Percentiles rank a stretch among this genome's conserved stretches.
phyloP scores from a whole-genome alignment of 345 rosid species.

The Excoecaria cochinchinensis region DNA sequence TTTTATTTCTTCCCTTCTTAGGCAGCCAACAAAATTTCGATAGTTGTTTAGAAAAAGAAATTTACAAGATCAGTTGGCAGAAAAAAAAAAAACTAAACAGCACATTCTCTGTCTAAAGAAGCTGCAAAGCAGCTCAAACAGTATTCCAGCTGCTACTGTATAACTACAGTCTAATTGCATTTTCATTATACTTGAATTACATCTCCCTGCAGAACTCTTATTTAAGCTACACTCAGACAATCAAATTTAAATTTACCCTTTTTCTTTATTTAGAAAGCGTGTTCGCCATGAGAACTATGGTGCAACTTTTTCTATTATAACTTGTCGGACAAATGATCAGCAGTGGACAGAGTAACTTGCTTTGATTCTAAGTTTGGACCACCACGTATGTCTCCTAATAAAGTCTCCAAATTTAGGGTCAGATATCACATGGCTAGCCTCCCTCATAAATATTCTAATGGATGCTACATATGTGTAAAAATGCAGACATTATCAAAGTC shows the following conservation, averaged over 20 bases:
- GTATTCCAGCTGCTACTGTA: background rate
- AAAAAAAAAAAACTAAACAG: background rate
- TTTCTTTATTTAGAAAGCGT: background rate
- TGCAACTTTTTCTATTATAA: background rate
- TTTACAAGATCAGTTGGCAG: background rate
- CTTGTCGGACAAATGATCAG: background rate
- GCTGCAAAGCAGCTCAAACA: conserved; percentile 6
- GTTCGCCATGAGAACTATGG: no score
- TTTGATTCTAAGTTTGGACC: background rate
- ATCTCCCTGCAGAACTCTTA: no score
- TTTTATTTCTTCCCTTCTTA: background rate
- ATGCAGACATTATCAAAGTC: background rate
- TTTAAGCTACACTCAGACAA: no score
- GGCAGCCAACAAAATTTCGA: background rate
- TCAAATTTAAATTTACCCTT: background rate
- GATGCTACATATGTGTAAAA: background rate
- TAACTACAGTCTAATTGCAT: background rate
- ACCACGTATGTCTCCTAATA: background rate
- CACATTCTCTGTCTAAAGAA: background rate
- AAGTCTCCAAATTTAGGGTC: background rate
- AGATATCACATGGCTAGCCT: conserved; percentile 1
- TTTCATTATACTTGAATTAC: background rate
- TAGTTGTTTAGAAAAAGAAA: background rate
- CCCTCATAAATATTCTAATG: background rate
- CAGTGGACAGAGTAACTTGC: background rate